Evolutionary conservation across 2,329 filamentous ascomycete genomes (phyloP).

Genomic region (Xylariaceae sp.): DNA sequence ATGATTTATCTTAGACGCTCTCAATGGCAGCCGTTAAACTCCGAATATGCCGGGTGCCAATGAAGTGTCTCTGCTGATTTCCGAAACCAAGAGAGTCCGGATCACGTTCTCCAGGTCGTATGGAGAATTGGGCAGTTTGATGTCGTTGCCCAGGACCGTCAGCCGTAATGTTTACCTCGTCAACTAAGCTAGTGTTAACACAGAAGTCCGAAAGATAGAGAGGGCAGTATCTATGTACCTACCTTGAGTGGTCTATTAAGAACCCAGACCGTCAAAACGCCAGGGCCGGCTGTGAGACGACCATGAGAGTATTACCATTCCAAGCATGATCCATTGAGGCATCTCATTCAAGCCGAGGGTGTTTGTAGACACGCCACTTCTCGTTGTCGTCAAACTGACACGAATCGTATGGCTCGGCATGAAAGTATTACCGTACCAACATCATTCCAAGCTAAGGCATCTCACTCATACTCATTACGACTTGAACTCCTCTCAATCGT

Average conservation of each 20-base stretch:
- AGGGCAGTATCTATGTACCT: background rate
- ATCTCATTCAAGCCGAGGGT: conserved; percentile 19
- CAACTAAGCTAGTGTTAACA: conserved; percentile 23
- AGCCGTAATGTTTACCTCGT: conserved; percentile 30
- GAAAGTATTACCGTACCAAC: conserved; percentile 22
- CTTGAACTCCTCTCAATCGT: conserved; percentile 33
- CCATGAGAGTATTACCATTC: conserved; percentile 29
- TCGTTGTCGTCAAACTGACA: conserved; percentile 10
- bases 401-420: conserved; percentile 2
- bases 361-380: conserved; percentile 12
- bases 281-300: conserved; percentile 27
- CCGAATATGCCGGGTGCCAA: background rate
- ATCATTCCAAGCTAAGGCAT: conserved; percentile 24
- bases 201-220: too few species aligned
- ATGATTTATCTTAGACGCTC: background rate
- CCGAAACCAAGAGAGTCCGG: conserved; percentile 9
- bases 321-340: conserved; percentile 22
- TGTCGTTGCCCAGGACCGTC: conserved; percentile 45
- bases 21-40: background rate
- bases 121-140: conserved; percentile 40
- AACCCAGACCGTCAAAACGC: conserved; percentile 22
- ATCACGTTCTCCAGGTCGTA: conserved; percentile 28
- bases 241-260: conserved; percentile 24
- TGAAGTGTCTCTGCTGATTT: background rate
- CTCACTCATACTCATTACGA: conserved; percentile 35